These are phyloP conservation scores for Candida bentonensis DNA, from an alignment of 805 yeast species.

Conservation along the genomic window DNA sequence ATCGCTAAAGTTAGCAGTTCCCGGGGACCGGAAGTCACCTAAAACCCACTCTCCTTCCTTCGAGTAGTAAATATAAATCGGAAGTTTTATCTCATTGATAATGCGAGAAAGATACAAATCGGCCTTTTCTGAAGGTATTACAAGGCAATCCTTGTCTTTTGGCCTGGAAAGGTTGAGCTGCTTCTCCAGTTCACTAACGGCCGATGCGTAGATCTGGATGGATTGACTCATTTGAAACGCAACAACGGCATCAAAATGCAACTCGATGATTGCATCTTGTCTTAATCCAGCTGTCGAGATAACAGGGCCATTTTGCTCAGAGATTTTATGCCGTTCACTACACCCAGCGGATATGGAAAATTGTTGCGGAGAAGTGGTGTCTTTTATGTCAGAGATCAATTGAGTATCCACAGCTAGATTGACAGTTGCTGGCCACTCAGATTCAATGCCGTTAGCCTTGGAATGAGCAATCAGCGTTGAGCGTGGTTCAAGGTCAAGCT, in stretches of 20 bases:
- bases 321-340: no score
- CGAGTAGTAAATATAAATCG: neutral
- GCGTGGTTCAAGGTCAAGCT: no score
- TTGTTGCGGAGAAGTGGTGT: no score
- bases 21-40: neutral
- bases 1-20: neutral
- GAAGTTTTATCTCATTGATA: neutral
- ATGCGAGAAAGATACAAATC: neutral
- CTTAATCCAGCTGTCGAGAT: no score
- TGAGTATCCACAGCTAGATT: no score
- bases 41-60: neutral
- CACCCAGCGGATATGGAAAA: no score
- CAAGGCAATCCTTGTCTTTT: neutral
- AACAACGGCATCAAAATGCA: neutral
- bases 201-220: neutral
- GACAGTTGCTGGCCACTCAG: no score
- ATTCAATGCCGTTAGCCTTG: no score
- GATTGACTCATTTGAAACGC: neutral
- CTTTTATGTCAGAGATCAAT: no score
- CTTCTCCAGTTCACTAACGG: neutral
- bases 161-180: neutral
- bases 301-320: no score
- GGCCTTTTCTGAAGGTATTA: neutral
- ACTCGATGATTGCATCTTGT: no score
- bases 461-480: no score